Conservation (phyloP, 2,329 filamentous ascomycete genomes). For the Apiospora sp. region DNA sequence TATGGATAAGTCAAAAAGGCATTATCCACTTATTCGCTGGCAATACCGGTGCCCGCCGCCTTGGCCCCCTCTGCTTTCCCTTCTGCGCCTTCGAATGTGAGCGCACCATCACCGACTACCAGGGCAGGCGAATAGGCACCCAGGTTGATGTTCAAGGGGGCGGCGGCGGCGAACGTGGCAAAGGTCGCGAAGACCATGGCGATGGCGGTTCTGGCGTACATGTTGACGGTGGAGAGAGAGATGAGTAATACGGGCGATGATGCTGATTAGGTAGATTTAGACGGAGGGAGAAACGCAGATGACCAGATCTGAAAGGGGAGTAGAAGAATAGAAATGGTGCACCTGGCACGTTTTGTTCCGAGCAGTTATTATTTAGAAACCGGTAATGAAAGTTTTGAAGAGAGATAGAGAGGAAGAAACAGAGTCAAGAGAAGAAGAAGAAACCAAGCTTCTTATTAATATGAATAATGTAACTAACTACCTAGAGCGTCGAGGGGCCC, state of each 20-base stretch:
- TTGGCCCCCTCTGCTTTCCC: slow-evolving; percentile 30
- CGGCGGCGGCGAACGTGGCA: slow-evolving; percentile 39
- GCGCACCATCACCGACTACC: slow-evolving; percentile 53
- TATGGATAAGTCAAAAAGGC: not conserved
- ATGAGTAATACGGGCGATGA: not conserved
- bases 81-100: slow-evolving; percentile 47
- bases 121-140: slow-evolving; percentile 46
- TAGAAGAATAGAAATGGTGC: slow-evolving; percentile 31
- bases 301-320: slow-evolving; percentile 29
- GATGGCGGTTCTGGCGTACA: slow-evolving; percentile 38
- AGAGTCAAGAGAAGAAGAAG: not conserved
- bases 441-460: slow-evolving; percentile 23
- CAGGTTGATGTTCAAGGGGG: slow-evolving; percentile 46
- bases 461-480: slow-evolving; percentile 18
- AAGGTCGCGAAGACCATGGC: slow-evolving; percentile 41
- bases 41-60: not conserved
- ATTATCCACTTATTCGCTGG: not conserved
- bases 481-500: slow-evolving; percentile 27
- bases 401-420: slow-evolving; percentile 27
- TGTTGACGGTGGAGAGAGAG: slow-evolving; percentile 25
- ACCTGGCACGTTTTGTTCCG: slow-evolving; percentile 36
- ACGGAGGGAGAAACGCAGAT: slow-evolving; percentile 28
- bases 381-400: slow-evolving; percentile 28
- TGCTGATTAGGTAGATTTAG: slow-evolving; percentile 17
- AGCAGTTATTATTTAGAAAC: slow-evolving; percentile 27